A percentile compares a stretch with the other conserved stretches of the same genome.
These are phyloP conservation scores for Saccharomycopsis fodiens DNA, from an alignment of 805 yeast genomes.

Conservation along the genomic window DNA sequence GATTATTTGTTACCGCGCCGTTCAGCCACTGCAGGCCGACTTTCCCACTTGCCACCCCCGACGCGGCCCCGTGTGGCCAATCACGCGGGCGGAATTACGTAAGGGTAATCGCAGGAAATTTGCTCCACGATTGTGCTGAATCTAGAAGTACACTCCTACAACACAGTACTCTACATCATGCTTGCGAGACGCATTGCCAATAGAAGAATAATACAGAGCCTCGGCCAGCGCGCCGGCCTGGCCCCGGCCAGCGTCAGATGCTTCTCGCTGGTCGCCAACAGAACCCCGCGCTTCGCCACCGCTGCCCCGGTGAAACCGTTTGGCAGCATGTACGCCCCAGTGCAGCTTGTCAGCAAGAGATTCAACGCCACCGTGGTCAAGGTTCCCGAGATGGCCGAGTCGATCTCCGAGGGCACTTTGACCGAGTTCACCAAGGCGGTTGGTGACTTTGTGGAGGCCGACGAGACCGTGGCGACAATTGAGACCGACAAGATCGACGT, in stretches of 20 bases:
- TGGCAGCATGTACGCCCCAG: constrained; percentile 3
- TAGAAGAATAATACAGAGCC: too few species aligned
- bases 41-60: constrained; percentile 2
- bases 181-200: too few species aligned
- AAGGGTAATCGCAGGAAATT: not conserved
- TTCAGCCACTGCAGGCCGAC: too few species aligned
- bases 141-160: too few species aligned
- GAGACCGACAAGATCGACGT: constrained; percentile 98
- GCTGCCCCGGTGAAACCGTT: constrained; percentile 3
- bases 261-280: constrained; percentile 10
- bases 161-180: too few species aligned
- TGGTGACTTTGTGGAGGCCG: constrained; percentile 81
- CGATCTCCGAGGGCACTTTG: constrained; percentile 94
- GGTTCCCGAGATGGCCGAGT: constrained; percentile 98
- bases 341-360: constrained; percentile 24
- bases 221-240: too few species aligned
- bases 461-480: constrained; percentile 91
- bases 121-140: too few species aligned
- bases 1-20: too few species aligned
- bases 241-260: constrained; percentile 11
- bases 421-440: constrained; percentile 60
- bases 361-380: constrained; percentile 50
- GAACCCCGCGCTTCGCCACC: not conserved
- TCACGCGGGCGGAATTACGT: not conserved
- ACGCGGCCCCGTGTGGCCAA: constrained; percentile 9